These are phyloP conservation scores for Gossypium herbaceum DNA, from an alignment of 345 rosid species.

Conservation along the genomic window DNA sequence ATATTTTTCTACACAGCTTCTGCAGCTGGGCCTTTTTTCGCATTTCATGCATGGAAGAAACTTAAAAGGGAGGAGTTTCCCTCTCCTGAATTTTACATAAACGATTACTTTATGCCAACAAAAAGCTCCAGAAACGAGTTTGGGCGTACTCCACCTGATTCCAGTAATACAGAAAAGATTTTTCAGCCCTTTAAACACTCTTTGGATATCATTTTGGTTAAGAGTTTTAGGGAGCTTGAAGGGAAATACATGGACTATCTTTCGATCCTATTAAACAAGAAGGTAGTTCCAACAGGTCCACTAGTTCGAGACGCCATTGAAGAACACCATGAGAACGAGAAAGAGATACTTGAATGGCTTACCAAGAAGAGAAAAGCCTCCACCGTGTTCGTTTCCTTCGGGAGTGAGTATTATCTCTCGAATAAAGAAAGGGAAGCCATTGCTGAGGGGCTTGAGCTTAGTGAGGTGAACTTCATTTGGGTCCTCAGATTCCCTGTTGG, in stretches of 20 bases:
- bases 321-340: not conserved
- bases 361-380: conserved; percentile 24
- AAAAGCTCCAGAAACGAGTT: not conserved
- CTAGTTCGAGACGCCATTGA: conserved; percentile 22
- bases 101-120: not conserved
- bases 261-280: conserved; percentile 21
- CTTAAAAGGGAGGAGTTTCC: conserved; percentile 16
- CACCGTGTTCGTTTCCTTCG: conserved; percentile 33
- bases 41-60: not conserved
- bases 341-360: conserved; percentile 29
- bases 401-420: conserved; percentile 33
- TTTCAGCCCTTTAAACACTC: conserved; percentile 20
- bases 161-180: not conserved
- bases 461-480: conserved; percentile 35
- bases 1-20: conserved; percentile 18
- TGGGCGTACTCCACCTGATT: not conserved
- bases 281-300: conserved; percentile 31
- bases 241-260: conserved; percentile 33
- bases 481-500: conserved; percentile 18
- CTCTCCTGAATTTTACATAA: not conserved
- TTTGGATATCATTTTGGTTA: conserved; percentile 22
- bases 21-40: not conserved
- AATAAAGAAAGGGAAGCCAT: conserved; percentile 30
- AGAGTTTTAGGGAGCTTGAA: conserved; percentile 30
- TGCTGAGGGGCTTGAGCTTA: conserved; percentile 34